Evolutionary conservation across 2,329 filamentous ascomycete genomes (phyloP), one percentile per base, ranked within the genome.

Genomic region (Calcarisporium arbuscula): DNA sequence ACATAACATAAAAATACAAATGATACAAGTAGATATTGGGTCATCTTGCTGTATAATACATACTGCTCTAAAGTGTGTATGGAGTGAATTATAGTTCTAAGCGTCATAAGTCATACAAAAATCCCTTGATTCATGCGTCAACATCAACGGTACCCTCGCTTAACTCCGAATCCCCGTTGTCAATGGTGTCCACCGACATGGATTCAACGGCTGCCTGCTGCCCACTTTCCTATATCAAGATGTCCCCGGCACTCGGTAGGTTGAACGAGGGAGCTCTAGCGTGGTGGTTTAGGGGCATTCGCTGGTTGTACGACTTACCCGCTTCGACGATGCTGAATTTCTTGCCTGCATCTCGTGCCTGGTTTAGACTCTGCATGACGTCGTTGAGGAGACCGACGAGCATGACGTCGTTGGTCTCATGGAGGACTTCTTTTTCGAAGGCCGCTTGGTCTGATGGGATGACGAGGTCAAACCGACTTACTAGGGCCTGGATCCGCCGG

Each of bases 401-500:
- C 35, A 81, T 72, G 19, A 95, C 87, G 49, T 96, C 87, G 50
- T 94, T 92, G 41, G 80, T 71, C 61, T 95, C 85, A 34, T 82
- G 78, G 23, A 82, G 67, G 23, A 85, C 74, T 57, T 94, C 83
- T 21, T 74, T 68, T 19, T 79, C 68, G 52, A 90, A 85, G 1
- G 75, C 70, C 28, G 70, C 67, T 18, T 69, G 63, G 48, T 85
- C 72, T 3, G 81, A 70, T 4, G 90, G 87, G 5, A 82, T 78
- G 35, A 95, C 74, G 14, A 96, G 80, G 25, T 84, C 83, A 19
- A 95, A 73, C 33, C 90, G 83, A 32, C 82, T 82, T 42, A 95
- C 75, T 26, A 95, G 80, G 3, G 89, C 83, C 51, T 89, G 85
- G 43, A 95, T 87, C 44, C 86, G 86, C 42, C 92, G 87, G 20